Base-by-base conservation (phyloP, 129 eudicot species). In the Flaveria robusta region DNA sequence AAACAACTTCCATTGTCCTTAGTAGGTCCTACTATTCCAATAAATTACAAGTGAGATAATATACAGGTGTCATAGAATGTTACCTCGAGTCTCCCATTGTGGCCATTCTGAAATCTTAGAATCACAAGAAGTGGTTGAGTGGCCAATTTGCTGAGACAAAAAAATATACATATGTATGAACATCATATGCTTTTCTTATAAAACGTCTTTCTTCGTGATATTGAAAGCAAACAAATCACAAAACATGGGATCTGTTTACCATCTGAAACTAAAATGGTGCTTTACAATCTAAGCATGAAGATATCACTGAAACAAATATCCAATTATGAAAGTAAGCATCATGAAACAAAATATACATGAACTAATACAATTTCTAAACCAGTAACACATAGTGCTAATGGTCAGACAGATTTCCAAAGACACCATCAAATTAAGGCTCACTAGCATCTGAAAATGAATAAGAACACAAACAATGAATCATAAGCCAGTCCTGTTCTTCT, bases 31-130 rank as follows among this genome's bases (percentile, higher is more conserved):
- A 5, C 39, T 34, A 34, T 34, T 34, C 39, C 7, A 34, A 34
- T 34, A 66, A 49, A 22, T 6, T 51, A 66, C 67, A 34, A 20
- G 42, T 4, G 39, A 51, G 52, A 76, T 54, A 54, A 52, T 68
- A 46, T 43, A 63, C 69, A 65, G 43, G 54, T 42, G 26, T 54
- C 29, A 67, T 27, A 66, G 75, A 80, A 74, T 54, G 65, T 56
- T 82, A 82, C 83, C 79, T 51, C 13, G 46, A 55, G 37, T 82
- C 79, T 66, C 52, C 79, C 37, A 46, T 72, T 78, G 74, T 23
- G 66, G 76, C 66, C 82, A 71, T 77, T 66, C 72, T 66, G 79
- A 82, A 71, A 56, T 65, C 70, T 49, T 43, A 46, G 78, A 68
- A 74, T 62, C 71, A 82, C 82, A 68, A 62, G 47, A 46, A 75